Conservation (phyloP, 2,329 filamentous ascomycete genomes). For the Colletotrichum orbiculare region DNA sequence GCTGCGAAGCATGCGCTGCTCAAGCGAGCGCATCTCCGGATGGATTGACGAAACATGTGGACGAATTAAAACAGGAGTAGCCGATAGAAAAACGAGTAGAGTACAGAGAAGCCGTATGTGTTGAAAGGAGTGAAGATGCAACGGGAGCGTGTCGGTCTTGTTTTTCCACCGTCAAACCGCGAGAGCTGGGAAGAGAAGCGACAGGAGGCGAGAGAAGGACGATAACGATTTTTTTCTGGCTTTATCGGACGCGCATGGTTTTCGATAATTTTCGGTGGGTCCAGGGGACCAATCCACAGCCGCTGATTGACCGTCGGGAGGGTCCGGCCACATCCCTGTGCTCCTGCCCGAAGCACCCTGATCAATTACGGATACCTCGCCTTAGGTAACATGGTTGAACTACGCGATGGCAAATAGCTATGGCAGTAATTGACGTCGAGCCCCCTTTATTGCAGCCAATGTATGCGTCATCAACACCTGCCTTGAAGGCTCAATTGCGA, state of each 20-base stretch:
- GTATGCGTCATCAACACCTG: no score
- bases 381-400: no score
- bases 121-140: constrained; percentile 1
- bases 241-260: constrained; percentile 24
- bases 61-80: constrained; percentile 15
- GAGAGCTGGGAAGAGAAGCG: constrained; percentile 20
- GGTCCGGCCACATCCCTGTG: background rate
- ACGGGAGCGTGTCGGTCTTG: constrained; percentile 7
- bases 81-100: constrained; percentile 9
- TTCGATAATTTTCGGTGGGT: constrained; percentile 20
- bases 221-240: constrained; percentile 38
- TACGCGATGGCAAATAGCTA: no score
- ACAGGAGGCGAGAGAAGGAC: constrained; percentile 40
- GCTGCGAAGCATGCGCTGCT: constrained; percentile 42
- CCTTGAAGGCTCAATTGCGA: no score
- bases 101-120: constrained; percentile 3
- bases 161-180: constrained; percentile 22
- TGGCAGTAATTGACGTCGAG: no score
- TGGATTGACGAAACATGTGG: constrained; percentile 42
- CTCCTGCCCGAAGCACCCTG: no score
- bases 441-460: no score
- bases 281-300: constrained; percentile 9
- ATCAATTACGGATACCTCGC: no score
- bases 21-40: constrained; percentile 53
- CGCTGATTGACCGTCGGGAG: constrained; percentile 8